Conservation (phyloP, 1,284 basidiomycete genomes). For the Cutaneotrichosporon sp. region DNA sequence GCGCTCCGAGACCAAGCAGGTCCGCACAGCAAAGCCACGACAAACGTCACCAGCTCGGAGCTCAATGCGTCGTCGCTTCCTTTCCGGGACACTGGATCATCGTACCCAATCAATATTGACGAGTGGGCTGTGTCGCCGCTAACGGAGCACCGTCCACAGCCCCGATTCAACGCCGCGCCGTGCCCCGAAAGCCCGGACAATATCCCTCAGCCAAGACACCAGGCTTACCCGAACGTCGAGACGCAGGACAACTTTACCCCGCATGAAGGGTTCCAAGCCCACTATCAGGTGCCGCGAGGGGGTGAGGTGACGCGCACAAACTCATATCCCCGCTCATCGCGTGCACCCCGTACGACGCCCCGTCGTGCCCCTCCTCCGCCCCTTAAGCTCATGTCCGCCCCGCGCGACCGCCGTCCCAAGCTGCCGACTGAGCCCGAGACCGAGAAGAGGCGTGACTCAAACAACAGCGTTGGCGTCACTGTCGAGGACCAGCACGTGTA, state of each 20-base stretch:
- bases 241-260: no score
- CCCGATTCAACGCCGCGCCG: no score
- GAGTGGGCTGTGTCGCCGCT: background rate
- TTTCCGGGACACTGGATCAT: background rate
- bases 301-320: background rate
- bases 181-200: background rate
- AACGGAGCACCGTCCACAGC: no score
- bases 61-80: no score
- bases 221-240: no score
- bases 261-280: no score
- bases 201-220: background rate
- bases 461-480: background rate
- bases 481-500: conserved; percentile 6
- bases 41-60: no score
- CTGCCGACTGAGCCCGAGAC: background rate
- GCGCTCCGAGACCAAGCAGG: no score
- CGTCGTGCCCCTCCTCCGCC: background rate
- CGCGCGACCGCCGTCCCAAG: background rate
- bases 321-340: conserved; percentile 10
- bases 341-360: background rate
- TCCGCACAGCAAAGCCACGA: no score
- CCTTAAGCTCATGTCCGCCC: background rate
- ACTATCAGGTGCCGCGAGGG: no score
- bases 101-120: background rate
- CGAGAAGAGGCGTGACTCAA: background rate